A percentile compares a stretch with the other conserved stretches of the same genome.
Evolutionary conservation across 352 stramenopile species (phyloP).

Genomic region (Phytophthora constricta): DNA sequence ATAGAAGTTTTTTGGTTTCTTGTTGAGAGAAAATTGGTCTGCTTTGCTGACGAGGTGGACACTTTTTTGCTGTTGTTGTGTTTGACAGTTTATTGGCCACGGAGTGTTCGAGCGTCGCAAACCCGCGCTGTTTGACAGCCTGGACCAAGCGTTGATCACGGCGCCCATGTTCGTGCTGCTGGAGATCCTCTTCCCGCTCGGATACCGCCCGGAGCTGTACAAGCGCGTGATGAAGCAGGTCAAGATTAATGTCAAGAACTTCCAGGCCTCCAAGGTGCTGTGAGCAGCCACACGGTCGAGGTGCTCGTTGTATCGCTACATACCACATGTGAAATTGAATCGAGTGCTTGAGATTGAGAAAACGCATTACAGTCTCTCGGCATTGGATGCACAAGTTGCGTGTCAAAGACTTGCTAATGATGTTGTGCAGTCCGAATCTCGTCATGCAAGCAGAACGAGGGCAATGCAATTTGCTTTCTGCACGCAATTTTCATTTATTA

Average conservation of each 20-base stretch:
- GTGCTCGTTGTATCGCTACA: too few species aligned
- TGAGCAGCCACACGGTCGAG: slow-evolving; percentile 9
- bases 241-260: slow-evolving; percentile 67
- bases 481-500: too few species aligned
- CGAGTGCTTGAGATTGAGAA: too few species aligned
- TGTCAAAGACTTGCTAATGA: too few species aligned
- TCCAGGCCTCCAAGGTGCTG: slow-evolving; percentile 52
- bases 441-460: too few species aligned
- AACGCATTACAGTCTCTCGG: too few species aligned
- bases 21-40: background rate
- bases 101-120: slow-evolving; percentile 86
- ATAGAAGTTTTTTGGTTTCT: background rate
- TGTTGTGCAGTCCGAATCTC: too few species aligned
- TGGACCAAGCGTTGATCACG: slow-evolving; percentile 85
- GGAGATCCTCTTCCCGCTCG: slow-evolving; percentile 79
- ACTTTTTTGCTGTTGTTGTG: background rate
- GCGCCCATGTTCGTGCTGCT: slow-evolving; percentile 91
- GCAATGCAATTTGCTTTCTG: too few species aligned
- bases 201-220: slow-evolving; percentile 81
- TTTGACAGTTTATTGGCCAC: slow-evolving; percentile 92
- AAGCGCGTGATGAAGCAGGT: slow-evolving; percentile 65
- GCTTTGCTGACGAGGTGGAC: too few species aligned
- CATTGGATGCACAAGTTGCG: too few species aligned
- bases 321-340: background rate
- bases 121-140: slow-evolving; percentile 86